phyloP scores from a whole-genome alignment of 2,329 filamentous ascomycete species.

The Colletotrichum sansevieriae region DNA sequence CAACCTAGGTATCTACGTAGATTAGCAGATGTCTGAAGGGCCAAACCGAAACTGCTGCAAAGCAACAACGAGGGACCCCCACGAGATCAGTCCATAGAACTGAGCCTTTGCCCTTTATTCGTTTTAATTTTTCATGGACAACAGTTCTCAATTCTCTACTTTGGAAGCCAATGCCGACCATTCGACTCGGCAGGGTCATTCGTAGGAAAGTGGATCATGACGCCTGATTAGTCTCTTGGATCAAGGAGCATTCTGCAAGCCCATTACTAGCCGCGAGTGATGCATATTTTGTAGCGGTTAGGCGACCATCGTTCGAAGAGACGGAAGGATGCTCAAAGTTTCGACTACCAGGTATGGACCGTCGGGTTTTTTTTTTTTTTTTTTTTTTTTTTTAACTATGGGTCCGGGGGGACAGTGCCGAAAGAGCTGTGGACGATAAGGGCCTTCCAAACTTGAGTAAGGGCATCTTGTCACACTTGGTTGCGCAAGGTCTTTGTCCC shows the following conservation, averaged over 20 bases:
- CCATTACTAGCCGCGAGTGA: not conserved
- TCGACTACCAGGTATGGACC: not conserved
- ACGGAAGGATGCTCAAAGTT: not conserved
- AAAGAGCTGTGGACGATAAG: not conserved
- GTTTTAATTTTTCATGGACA: not conserved
- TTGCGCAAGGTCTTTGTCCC: no score
- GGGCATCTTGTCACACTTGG: not conserved
- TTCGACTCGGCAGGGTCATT: no score
- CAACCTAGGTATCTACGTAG: not conserved
- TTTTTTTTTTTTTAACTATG: no score
- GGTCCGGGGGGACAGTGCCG: not conserved
- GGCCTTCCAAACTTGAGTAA: not conserved
- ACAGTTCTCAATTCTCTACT: not conserved
- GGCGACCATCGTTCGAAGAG: not conserved
- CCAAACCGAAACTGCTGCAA: constrained; percentile 9
- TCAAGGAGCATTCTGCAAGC: not conserved
- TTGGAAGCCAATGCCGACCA: not conserved
- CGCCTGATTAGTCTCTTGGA: not conserved
- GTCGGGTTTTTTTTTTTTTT: not conserved
- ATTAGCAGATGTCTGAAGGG: constrained; percentile 12
- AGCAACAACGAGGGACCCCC: not conserved
- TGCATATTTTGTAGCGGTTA: constrained; percentile 6
- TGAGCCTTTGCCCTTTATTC: not conserved
- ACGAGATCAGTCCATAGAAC: not conserved
- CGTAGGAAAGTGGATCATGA: not conserved